Evolutionary conservation across 75 land plant species (phyloP), one percentile per base, ranked within the genome.

Genomic region (Picea sitchensis): DNA sequence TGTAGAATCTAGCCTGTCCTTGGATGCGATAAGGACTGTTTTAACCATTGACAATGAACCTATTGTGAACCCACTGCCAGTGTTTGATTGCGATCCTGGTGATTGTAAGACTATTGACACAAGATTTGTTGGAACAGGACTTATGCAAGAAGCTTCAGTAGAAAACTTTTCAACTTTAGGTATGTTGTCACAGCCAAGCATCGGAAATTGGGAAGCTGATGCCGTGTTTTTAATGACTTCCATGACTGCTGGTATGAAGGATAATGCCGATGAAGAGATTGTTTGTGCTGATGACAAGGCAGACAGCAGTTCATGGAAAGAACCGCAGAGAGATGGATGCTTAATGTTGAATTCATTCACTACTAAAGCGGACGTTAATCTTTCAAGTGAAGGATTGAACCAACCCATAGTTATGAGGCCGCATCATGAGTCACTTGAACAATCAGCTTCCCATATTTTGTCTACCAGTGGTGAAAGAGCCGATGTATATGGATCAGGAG

Each of bases 1-100:
- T 62, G 69, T 61, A 57, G 77, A 77, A 36, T 36, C 69, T 12
- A 77, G 71, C 8, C 79, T 36, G 32, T 14, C 72, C 1, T 64
- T 26, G n/a, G 59, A 75, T 26, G 14, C 31, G 14, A 75, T 30
- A 61, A 61, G 20, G 21, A 56, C 59, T 57, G 76, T 59, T 57
- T 57, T 54, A 15, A 75, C 30, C 6, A 30, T 26, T 54, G 47
- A 57, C 8, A 75, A 57, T 75, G 76, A 30, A 30, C 34, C 31
- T 75, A 31, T 11, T 57, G 30, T 75, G 32, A 57, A 57, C 17
- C 7, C 76, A 30, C 31, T 54, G 2, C 30, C 32, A 11, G 18
- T 75, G 12, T 44, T 57, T 31, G 21, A 75, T 57, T 3, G 4
- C 14, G 13, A 30, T 71, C 7, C 73, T 51, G 34, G 5, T 51